Evolutionary conservation across 192 early-diverging fungal species (phyloP).

Genomic region (Mortierella antarctica): DNA sequence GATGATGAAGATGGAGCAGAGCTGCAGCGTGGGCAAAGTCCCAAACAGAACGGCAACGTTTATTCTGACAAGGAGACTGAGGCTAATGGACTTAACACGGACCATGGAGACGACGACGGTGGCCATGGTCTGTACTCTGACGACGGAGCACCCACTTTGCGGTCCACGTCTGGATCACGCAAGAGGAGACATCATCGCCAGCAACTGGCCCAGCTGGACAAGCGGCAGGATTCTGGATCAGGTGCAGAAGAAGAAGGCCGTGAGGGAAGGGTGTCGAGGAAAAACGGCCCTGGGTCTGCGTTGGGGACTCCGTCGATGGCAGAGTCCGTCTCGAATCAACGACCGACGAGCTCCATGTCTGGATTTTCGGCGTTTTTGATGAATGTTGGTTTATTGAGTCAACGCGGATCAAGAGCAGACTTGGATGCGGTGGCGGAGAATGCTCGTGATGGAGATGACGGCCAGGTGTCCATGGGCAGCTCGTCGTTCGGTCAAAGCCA

Average conservation of each 20-base stretch:
- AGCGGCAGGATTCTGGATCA: not conserved
- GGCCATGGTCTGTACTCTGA: not conserved
- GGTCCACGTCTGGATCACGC: conserved; percentile 4
- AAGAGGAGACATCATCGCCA: conserved; percentile 23
- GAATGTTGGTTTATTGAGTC: conserved; percentile 28
- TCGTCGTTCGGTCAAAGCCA: too few relatives aligned
- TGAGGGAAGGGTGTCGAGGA: too few relatives aligned
- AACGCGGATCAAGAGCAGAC: not conserved
- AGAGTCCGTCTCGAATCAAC: not conserved
- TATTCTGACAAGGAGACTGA: not conserved
- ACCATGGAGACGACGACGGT: not conserved
- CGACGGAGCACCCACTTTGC: too few relatives aligned
- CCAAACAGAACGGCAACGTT: not conserved
- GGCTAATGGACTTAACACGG: not conserved
- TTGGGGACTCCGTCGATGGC: not conserved
- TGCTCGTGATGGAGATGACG: not conserved
- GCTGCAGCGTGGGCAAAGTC: not conserved
- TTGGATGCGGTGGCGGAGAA: not conserved
- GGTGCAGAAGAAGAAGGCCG: not conserved
- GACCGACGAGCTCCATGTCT: conserved; percentile 22
- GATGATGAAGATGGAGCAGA: conserved; percentile 5
- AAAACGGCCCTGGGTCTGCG: not conserved
- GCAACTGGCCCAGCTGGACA: conserved; percentile 8
- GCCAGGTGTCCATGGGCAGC: too few relatives aligned
- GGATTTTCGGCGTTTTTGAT: conserved; percentile 33